phyloP scores from a whole-genome alignment of 495 filamentous ascomycete species.

The Parmelia sp. region DNA sequence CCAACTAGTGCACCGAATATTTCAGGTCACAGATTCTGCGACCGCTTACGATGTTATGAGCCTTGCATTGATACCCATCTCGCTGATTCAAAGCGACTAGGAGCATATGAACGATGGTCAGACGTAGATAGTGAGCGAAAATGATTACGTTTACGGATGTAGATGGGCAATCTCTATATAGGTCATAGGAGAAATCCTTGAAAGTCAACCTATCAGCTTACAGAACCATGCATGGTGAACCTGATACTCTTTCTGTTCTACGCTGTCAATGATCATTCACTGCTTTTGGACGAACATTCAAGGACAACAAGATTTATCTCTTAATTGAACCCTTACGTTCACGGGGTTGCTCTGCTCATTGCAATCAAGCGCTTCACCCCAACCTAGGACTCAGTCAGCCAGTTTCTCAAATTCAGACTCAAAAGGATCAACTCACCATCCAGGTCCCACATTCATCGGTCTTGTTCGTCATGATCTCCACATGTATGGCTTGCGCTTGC shows the following conservation, averaged over 20 bases:
- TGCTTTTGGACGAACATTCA: neutral
- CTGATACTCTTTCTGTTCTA: constrained; percentile 1
- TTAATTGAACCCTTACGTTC: neutral
- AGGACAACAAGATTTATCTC: neutral
- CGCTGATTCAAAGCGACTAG: neutral
- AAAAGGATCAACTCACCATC: constrained; percentile 65
- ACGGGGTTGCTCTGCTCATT: constrained; percentile 77
- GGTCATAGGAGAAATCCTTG: neutral
- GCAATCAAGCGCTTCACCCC: constrained; percentile 87
- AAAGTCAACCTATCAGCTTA: too few relatives aligned
- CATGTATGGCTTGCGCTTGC: constrained; percentile 65
- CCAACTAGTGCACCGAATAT: neutral
- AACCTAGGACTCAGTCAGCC: constrained; percentile 46
- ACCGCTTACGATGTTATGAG: constrained; percentile 5
- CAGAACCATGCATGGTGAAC: neutral
- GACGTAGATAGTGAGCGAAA: neutral
- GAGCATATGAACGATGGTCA: neutral
- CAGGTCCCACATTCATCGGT: constrained; percentile 83
- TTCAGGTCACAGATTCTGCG: neutral
- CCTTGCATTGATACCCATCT: constrained; percentile 1
- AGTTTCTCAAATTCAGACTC: neutral
- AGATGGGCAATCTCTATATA: neutral
- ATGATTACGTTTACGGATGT: neutral
- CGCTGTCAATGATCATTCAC: constrained; percentile 2
- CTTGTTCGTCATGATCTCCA: constrained; percentile 75